Conservation (phyloP, 2,329 filamentous ascomycete genomes). For the Xenosphaeropsis pyriputrescens region DNA sequence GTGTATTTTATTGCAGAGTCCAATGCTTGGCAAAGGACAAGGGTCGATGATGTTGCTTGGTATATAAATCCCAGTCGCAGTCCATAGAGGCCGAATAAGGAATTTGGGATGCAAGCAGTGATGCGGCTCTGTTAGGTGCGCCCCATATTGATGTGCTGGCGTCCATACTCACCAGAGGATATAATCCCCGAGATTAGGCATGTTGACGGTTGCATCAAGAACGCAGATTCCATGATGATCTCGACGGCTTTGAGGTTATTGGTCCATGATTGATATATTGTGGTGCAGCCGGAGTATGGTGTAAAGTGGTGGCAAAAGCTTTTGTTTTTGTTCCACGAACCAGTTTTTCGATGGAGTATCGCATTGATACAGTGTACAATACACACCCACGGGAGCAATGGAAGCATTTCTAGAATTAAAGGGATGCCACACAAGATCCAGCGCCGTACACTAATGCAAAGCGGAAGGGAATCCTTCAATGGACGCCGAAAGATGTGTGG, state of each 20-base stretch:
- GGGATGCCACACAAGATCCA: no score
- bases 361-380: neutral
- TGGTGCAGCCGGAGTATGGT: conserved; percentile 15
- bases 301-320: conserved; percentile 17
- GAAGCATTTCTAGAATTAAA: neutral
- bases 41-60: conserved; percentile 14
- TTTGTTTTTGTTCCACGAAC: conserved; percentile 1
- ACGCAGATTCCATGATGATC: conserved; percentile 18
- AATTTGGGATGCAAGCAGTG: conserved; percentile 9
- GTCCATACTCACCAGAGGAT: conserved; percentile 72
- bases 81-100: no score
- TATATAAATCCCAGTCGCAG: conserved; percentile 8
- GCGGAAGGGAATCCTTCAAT: no score
- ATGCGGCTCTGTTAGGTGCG: conserved; percentile 53
- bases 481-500: no score
- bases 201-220: conserved; percentile 40
- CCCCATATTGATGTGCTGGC: conserved; percentile 78
- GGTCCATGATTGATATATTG: conserved; percentile 15
- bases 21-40: conserved; percentile 17
- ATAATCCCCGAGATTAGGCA: conserved; percentile 45
- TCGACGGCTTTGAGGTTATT: conserved; percentile 15
- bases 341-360: neutral
- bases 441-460: no score
- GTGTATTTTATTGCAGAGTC: conserved; percentile 46
- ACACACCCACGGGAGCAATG: neutral